A percentile compares a stretch with the other conserved stretches of the same genome.
Evolutionary conservation across 306 rosid species (phyloP).

Genomic region (Adenanthera pavonina): DNA sequence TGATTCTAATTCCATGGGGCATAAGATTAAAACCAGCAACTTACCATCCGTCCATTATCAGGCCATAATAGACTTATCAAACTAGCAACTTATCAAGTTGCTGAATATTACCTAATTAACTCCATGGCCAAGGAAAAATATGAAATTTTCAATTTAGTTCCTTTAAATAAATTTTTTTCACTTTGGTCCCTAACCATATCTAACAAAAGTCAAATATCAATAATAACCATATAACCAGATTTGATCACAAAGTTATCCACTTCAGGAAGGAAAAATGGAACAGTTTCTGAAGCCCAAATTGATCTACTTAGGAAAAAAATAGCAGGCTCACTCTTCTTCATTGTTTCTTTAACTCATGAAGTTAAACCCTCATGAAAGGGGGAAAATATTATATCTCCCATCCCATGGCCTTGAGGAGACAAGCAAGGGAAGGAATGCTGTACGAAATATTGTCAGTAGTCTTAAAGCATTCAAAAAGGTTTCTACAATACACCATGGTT

Average conservation of each 20-base stretch:
- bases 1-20: background rate
- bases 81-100: background rate
- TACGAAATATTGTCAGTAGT: background rate
- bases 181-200: background rate
- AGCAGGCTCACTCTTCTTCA: too few relatives aligned
- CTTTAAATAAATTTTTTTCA: background rate
- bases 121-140: background rate
- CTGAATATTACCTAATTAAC: background rate
- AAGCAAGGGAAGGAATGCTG: background rate
- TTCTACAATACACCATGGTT: background rate
- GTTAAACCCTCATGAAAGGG: background rate
- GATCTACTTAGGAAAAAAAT: background rate
- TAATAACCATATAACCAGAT: background rate
- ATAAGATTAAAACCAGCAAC: background rate
- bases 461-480: background rate
- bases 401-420: background rate
- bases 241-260: slow-evolving; percentile 4
- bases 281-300: background rate
- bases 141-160: background rate
- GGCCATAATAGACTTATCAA: background rate
- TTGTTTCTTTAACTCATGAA: too few relatives aligned
- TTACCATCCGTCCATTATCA: background rate
- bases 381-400: background rate
- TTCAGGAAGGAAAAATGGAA: background rate
- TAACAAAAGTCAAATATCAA: background rate